These are phyloP conservation scores for Clonostachys solani DNA, from an alignment of 2,329 filamentous ascomycete species.

Conservation along the genomic window DNA sequence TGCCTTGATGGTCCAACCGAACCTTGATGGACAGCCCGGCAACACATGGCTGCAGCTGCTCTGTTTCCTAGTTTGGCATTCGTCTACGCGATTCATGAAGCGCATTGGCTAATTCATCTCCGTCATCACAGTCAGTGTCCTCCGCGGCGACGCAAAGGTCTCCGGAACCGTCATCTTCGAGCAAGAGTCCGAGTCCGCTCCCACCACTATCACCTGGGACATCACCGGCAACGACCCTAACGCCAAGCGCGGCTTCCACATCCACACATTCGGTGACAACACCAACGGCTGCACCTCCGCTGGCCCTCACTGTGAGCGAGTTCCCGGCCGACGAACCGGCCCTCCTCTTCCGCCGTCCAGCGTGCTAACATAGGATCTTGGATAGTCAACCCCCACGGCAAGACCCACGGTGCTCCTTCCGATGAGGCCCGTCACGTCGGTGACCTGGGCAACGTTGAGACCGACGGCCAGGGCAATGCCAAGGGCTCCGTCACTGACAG, in stretches of 20 bases:
- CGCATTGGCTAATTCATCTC: neutral
- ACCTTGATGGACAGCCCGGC: slow-evolving; percentile 5
- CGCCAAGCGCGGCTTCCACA: slow-evolving; percentile 95
- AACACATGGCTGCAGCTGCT: neutral
- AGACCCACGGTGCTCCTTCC: slow-evolving; percentile 83
- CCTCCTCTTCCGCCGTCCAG: neutral
- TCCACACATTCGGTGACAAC: slow-evolving; percentile 99
- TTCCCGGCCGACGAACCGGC: no score
- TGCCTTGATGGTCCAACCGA: slow-evolving; percentile 3
- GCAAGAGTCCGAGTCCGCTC: slow-evolving; percentile 76
- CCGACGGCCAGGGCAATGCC: slow-evolving; percentile 86
- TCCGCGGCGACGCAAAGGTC: slow-evolving; percentile 98
- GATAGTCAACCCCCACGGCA: slow-evolving; percentile 89
- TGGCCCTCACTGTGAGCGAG: slow-evolving; percentile 84
- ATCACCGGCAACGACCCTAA: slow-evolving; percentile 91
- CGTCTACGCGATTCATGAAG: neutral
- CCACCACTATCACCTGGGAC: slow-evolving; percentile 88
- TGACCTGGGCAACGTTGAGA: slow-evolving; percentile 96
- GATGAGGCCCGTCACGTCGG: slow-evolving; percentile 91
- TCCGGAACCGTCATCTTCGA: slow-evolving; percentile 92
- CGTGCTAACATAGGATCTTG: no score
- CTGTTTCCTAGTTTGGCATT: neutral
- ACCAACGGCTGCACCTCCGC: slow-evolving; percentile 99
- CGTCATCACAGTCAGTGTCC: slow-evolving; percentile 70
- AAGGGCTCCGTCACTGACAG: slow-evolving; percentile 77